Base-by-base conservation (phyloP, 352 stramenopile genomes). In the Phytophthora brassicae region DNA sequence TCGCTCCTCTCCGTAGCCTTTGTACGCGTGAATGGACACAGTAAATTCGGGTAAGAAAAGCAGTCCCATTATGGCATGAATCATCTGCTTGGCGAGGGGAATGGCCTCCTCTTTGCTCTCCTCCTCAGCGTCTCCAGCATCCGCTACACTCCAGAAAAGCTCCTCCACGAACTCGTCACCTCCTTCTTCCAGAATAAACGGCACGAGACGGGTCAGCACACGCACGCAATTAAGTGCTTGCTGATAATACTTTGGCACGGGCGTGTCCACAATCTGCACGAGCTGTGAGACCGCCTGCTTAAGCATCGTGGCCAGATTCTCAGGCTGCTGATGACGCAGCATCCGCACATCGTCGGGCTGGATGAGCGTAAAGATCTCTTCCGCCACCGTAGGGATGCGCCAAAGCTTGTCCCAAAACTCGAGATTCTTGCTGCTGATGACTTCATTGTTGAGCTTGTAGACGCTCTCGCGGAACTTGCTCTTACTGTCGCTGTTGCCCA, bases 341-440 rank as follows among this genome's bases (percentile, higher is more conserved):
- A 95, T 95, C 62, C 86, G 86, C 64, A 95, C 86, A 53, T 95
- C 86, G 29, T 95, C 86, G 4, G 85, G 84, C 66, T 95, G 86
- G 61, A 95, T 92, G 64, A 95, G 83, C 68, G 85, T 94, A 68
- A 94, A 94, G 70, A 95, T 93, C 63, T 95, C 86, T 57, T 95
- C 86, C 28, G 86, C 86, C 23, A 92, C 86, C 4, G 86, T 95
- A 42, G 81, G 86, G 51, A 95, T 93, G 63, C 84, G 85, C 86
- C 86, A 95, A 8, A 95, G 69, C 59, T 95, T 95, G 70, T 94
- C 85, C 86, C 86, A 95, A 71, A 95, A 95, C 68, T 95, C 86
- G 64, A 94, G 82, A 64, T 91, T 90, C 70, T 92, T 91, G 65
- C 72, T 72, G 47, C 81, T 91, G 36, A 95, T 79, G 8, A 91